Percentiles rank a stretch among this genome's conserved stretches.
Evolutionary conservation across 2,329 filamentous ascomycete genomes (phyloP).

Genomic region (Fusarium pseudoanthophilum): DNA sequence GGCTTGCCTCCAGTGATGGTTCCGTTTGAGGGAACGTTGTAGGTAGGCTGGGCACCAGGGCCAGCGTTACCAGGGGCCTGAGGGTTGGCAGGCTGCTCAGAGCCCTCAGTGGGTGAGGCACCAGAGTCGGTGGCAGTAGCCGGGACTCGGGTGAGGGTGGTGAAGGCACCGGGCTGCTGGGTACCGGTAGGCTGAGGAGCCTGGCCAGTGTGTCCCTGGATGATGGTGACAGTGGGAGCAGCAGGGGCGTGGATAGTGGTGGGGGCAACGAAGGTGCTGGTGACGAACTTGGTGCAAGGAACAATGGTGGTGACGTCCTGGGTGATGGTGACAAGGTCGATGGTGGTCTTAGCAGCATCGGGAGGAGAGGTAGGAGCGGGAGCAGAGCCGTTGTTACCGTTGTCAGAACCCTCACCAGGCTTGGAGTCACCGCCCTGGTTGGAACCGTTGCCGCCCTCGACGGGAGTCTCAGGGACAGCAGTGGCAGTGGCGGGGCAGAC

Average conservation of each 20-base stretch:
- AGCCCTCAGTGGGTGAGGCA: slow-evolving; percentile 2
- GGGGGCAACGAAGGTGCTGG: slow-evolving; percentile 38
- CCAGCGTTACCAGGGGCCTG: slow-evolving; percentile 3
- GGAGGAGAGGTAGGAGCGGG: slow-evolving; percentile 24
- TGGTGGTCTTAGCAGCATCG: slow-evolving; percentile 13
- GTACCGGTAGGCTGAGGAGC: slow-evolving; percentile 3
- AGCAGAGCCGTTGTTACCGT: background rate
- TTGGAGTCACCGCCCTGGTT: background rate
- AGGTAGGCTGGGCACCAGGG: slow-evolving; percentile 19
- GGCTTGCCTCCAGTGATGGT: slow-evolving; percentile 10
- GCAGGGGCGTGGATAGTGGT: slow-evolving; percentile 18
- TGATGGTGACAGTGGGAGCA: slow-evolving; percentile 32
- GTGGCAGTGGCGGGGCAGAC: slow-evolving; percentile 40
- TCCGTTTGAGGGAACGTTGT: slow-evolving; percentile 24
- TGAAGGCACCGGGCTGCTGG: slow-evolving; percentile 17
- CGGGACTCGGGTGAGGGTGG: slow-evolving; percentile 25
- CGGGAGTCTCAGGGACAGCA: background rate
- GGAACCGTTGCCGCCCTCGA: slow-evolving; percentile 1
- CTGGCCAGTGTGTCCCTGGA: slow-evolving; percentile 20
- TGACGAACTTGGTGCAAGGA: slow-evolving; percentile 39
- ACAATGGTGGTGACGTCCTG: slow-evolving; percentile 41
- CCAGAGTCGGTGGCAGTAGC: slow-evolving; percentile 25
- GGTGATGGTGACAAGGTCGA: slow-evolving; percentile 36
- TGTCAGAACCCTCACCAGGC: background rate
- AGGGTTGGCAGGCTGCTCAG: slow-evolving; percentile 3